phyloP scores from a whole-genome alignment of 352 stramenopile genomes.

The Phytophthora capsici region DNA sequence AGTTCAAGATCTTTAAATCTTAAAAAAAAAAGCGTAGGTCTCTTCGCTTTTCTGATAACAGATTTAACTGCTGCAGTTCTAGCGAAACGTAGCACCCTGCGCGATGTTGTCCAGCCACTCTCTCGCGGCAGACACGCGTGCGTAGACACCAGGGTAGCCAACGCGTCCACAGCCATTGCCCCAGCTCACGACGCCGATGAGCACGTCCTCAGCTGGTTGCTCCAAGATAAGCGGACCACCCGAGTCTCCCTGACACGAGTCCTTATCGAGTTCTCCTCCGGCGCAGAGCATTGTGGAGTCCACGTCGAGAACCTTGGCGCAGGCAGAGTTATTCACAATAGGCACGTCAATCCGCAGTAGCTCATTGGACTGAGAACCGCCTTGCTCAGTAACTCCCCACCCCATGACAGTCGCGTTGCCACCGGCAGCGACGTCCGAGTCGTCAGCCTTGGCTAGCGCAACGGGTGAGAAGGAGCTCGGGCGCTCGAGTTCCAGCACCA shows the following conservation, averaged over 20 bases:
- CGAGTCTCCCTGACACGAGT: conserved; percentile 68
- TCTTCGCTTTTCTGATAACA: too few species aligned
- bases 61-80: conserved; percentile 2
- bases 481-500: conserved; percentile 56
- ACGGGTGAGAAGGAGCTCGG: conserved; percentile 46
- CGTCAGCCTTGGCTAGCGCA: conserved; percentile 33
- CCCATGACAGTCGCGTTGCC: conserved; percentile 48
- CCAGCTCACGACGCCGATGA: conserved; percentile 69
- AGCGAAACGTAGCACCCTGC: conserved; percentile 20
- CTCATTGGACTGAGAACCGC: conserved; percentile 29
- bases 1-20: too few species aligned
- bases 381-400: conserved; percentile 36
- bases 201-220: conserved; percentile 34
- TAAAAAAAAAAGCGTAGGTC: too few species aligned
- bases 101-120: conserved; percentile 38
- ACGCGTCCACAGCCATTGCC: conserved; percentile 53
- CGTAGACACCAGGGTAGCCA: conserved; percentile 59
- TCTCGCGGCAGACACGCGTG: conserved; percentile 43
- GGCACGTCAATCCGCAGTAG: conserved; percentile 40
- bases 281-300: conserved; percentile 61
- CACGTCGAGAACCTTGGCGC: conserved; percentile 39
- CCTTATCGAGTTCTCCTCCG: conserved; percentile 45
- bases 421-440: conserved; percentile 23
- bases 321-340: conserved; percentile 52
- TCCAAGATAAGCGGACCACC: conserved; percentile 30